phyloP scores from a whole-genome alignment of 2,329 filamentous ascomycete genomes.

The Cladophialophora carrionii region DNA sequence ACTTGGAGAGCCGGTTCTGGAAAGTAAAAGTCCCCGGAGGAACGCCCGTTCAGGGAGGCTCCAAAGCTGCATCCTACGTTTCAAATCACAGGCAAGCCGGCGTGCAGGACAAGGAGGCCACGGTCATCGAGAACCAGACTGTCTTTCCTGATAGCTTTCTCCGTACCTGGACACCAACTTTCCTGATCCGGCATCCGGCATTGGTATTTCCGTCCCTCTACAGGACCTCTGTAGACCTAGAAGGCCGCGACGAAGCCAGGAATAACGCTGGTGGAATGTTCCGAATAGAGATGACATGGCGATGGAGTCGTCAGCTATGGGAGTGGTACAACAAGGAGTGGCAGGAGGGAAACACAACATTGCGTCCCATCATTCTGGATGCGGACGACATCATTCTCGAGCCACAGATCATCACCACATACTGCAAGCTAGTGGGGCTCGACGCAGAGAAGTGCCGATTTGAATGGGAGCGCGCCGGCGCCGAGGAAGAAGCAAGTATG shows the following conservation, averaged over 20 bases:
- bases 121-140: conserved; percentile 41
- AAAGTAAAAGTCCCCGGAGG: conserved; percentile 27
- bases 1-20: conserved; percentile 25
- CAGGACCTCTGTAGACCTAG: conserved; percentile 40
- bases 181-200: conserved; percentile 49
- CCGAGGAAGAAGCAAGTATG: conserved; percentile 26
- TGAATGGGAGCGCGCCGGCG: conserved; percentile 40
- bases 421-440: conserved; percentile 42
- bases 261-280: conserved; percentile 33
- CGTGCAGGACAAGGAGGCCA: not conserved
- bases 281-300: conserved; percentile 40
- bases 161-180: conserved; percentile 42
- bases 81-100: not conserved
- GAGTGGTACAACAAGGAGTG: conserved; percentile 43
- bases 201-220: conserved; percentile 47
- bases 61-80: not conserved
- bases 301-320: conserved; percentile 44
- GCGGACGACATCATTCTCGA: conserved; percentile 47
- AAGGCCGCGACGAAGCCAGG: conserved; percentile 25
- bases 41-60: not conserved
- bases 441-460: conserved; percentile 42
- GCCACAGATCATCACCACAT: conserved; percentile 40
- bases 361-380: conserved; percentile 43
- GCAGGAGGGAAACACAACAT: not conserved
- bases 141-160: conserved; percentile 45